Evolutionary conservation across 1,284 basidiomycete species (phyloP), one percentile per base, ranked within the genome.

Genomic region (Sporisorium reilianum): DNA sequence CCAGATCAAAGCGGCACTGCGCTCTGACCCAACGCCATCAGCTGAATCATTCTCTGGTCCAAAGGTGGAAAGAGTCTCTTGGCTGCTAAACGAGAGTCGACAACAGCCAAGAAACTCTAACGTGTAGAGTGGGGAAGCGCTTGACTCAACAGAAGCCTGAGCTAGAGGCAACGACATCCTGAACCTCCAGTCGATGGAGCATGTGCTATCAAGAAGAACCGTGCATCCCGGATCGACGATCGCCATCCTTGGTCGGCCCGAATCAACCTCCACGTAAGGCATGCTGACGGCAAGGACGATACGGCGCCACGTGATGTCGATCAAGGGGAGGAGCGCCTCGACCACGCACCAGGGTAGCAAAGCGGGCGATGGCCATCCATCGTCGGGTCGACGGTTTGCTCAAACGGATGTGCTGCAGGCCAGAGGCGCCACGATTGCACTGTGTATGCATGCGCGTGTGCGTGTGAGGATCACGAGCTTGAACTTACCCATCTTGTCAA

Each of bases 401-500:
- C 46, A 48, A 46, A n/a, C n/a, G 28, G 46, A 30, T 30, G 26
- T 20, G 12, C 18, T 48, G 46, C 46, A 32, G 46, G n/a, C 46
- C 46, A 48, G 46, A 30, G 26, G 46, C 26, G 18, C 46, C 28
- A 20, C 20, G 11, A 20, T 48, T 7, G 26, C 45, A 46, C 40
- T 48, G 46, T 48, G 25, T 42, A 16, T 45, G 42, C 9, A 9
- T 30, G 28, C 30, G 46, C 30, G 16, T 10, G 28, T 30, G 26
- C 28, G 26, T 48, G 46, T 48, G 46, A 34, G 9, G 3, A 34
- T 34, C 11, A 34, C 45, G 45, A 26, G 45, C 45, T 5, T 5
- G 14, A n/a, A 67, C 65, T 67, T 62, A 67, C 65, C 65, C 65
- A 67, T 67, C n/a, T 57, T 67, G 59, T 62, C 55, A 18, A 45